A percentile compares a stretch with the other conserved stretches of the same genome.
phyloP scores from a whole-genome alignment of 2,329 filamentous ascomycete genomes.

The Penicillium frequentans region DNA sequence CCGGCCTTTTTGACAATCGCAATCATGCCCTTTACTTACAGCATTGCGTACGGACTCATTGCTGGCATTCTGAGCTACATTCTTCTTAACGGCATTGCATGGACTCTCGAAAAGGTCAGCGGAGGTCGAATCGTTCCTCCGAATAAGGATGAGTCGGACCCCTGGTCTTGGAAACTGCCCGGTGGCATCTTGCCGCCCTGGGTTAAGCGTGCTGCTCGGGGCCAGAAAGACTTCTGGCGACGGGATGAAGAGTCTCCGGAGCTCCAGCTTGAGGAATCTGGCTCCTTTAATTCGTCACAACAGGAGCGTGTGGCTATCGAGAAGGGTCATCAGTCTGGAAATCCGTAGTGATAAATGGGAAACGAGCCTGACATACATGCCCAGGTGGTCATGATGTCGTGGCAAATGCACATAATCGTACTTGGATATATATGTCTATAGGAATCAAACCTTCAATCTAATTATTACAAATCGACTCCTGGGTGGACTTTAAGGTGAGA shows the following conservation, averaged over 20 bases:
- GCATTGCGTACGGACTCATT: conserved; percentile 83
- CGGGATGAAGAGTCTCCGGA: conserved; percentile 23
- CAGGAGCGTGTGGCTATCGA: conserved; percentile 20
- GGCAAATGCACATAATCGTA: no score
- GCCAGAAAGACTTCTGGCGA: conserved; percentile 75
- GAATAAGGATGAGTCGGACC: conserved; percentile 74
- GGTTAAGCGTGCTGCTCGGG: conserved; percentile 62
- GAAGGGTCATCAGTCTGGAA: conserved; percentile 6
- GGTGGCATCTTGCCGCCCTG: conserved; percentile 75
- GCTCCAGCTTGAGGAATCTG: conserved; percentile 5
- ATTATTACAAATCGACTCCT: no score
- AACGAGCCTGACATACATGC: no score
- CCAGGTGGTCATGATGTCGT: no score
- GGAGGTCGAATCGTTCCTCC: conserved; percentile 70
- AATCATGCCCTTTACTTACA: conserved; percentile 88
- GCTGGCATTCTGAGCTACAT: conserved; percentile 76
- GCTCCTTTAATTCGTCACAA: conserved; percentile 12
- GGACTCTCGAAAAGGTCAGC: conserved; percentile 65
- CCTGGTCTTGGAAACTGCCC: conserved; percentile 75
- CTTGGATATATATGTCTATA: no score
- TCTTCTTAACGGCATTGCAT: conserved; percentile 70
- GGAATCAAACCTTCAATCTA: no score
- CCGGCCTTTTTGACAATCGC: conserved; percentile 82
- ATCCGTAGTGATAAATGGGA: no score
- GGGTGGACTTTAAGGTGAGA: no score